Evolutionary conservation across 106 monocot genomes (phyloP), one percentile per base, ranked within the genome.

Genomic region (Acorus calamus): DNA sequence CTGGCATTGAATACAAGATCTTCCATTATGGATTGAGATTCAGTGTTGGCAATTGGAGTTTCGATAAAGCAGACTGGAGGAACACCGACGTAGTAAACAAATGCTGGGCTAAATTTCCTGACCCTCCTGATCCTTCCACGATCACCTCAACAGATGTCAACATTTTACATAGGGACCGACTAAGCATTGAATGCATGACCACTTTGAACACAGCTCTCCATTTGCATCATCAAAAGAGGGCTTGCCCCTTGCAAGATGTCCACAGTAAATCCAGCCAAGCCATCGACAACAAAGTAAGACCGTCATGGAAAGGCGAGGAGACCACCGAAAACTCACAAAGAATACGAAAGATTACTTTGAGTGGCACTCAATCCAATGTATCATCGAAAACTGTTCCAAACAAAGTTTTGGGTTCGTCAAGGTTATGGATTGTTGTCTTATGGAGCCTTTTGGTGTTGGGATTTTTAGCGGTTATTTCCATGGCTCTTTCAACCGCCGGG

Each of bases 1-100:
- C 76, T 68, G 80, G 78, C 13, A 61, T 73, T 66, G 76, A 74
- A 11, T 85, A 87, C 76, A 80, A 64, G 69, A 83, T 98, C 57
- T 83, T 98, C 63, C 96, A 98, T 68, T 98, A 98, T 71, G 96
- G 96, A 5, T 72, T 98, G 47, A 78, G 78, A 77, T 98, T 92
- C 63, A 52, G 56, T 52, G 80, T 92, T 13, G 88, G 85, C 1
- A 81, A 85, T 68, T 98, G 98, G 98, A 98, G 98, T 57, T 98
- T 98, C 53, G 88, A 98, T 79, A 98, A 98, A 74, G 85, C 98
- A 60, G 80, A 88, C 9, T 98, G 98, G 98, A 79, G 98, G 69
- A 55, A 72, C 14, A 60, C 56, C 49, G 92, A 98, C 62, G 55
- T 98, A 52, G 87, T 78, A 9, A 98, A 98, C 64, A 81, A 69